Conservation (phyloP, 2,329 filamentous ascomycete species). For the Corynespora cassiicola region DNA sequence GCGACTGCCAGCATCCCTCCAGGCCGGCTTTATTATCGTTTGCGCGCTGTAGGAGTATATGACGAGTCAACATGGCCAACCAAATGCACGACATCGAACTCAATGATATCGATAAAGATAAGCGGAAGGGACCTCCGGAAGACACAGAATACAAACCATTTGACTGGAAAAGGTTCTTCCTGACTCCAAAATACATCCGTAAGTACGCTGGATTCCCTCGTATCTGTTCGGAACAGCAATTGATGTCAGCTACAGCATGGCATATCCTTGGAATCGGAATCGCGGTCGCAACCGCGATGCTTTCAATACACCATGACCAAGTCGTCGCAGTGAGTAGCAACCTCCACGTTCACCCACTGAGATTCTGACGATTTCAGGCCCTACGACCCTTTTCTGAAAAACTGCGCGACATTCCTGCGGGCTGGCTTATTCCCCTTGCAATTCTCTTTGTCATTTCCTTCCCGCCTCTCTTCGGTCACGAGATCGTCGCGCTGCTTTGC, state of each 20-base stretch:
- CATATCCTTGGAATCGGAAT: conserved; percentile 37
- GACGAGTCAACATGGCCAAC: no score
- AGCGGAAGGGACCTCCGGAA: conserved; percentile 24
- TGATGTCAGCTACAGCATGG: conserved; percentile 29
- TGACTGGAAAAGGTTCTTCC: conserved; percentile 41
- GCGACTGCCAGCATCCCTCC: no score
- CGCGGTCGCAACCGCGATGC: conserved; percentile 31
- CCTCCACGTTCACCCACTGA: no score
- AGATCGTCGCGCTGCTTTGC: conserved; percentile 40
- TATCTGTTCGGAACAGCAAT: neutral
- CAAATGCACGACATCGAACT: conserved; percentile 40
- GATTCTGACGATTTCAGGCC: conserved; percentile 19
- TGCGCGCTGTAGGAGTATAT: no score
- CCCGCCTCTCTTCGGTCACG: conserved; percentile 42
- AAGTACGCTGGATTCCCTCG: conserved; percentile 11
- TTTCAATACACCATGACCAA: conserved; percentile 37
- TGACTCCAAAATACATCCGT: conserved; percentile 45
- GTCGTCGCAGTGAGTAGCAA: conserved; percentile 35
- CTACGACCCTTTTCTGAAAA: conserved; percentile 42
- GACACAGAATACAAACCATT: conserved; percentile 41
- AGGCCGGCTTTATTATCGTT: no score
- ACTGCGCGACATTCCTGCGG: conserved; percentile 41
- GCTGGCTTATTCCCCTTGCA: conserved; percentile 42
- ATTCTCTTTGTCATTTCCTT: conserved; percentile 44
- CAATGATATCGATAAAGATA: conserved; percentile 34